Conservation (phyloP, 257 asterid genomes). For the Nicotiana otophora region DNA sequence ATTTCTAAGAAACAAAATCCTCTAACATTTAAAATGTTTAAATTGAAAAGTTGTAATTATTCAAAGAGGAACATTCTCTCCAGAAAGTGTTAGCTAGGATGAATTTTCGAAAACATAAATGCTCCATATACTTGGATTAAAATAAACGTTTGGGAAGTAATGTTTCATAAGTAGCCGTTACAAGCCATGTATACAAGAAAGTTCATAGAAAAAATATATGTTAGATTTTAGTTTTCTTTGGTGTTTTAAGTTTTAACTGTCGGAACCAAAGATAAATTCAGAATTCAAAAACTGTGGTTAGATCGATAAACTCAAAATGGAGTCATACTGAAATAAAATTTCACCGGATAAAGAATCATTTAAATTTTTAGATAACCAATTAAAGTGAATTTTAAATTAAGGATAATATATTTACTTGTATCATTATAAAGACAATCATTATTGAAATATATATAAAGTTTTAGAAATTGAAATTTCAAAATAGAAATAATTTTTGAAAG, state of each 20-base stretch:
- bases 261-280: background rate
- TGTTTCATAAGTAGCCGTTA: background rate
- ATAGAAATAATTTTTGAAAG: too few relatives aligned
- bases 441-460: too few relatives aligned
- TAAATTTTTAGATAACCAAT: too few relatives aligned
- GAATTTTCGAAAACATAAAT: background rate
- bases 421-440: too few relatives aligned
- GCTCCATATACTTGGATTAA: background rate
- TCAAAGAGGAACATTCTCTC: background rate
- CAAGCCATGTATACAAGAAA: too few relatives aligned
- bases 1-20: background rate
- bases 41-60: background rate
- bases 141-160: background rate
- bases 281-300: too few relatives aligned
- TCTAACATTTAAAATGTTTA: background rate
- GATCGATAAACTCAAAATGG: too few relatives aligned
- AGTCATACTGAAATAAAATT: too few relatives aligned
- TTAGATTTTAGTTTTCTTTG: background rate
- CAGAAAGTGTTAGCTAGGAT: background rate
- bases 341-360: too few relatives aligned
- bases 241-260: background rate
- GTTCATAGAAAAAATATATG: background rate
- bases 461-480: too few relatives aligned
- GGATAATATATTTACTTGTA: too few relatives aligned
- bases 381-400: too few relatives aligned